A percentile compares a stretch with the other conserved stretches of the same genome.
These are phyloP conservation scores for Pittosporum tobira DNA, from an alignment of 129 eudicot species.

Conservation along the genomic window DNA sequence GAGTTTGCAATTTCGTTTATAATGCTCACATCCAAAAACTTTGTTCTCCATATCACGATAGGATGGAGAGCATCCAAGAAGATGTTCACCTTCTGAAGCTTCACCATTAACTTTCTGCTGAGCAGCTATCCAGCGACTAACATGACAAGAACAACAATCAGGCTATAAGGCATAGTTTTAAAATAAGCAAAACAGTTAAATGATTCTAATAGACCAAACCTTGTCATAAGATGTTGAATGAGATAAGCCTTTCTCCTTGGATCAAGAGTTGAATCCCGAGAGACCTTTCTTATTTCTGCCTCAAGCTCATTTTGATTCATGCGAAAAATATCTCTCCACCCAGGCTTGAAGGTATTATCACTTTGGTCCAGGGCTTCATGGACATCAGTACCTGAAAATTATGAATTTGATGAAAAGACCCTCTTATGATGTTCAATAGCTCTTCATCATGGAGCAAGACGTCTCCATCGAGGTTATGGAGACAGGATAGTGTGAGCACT, in stretches of 20 bases:
- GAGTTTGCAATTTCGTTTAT: constrained; percentile 43
- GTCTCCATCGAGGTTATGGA: not conserved
- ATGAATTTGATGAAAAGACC: not conserved
- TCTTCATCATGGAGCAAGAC: not conserved
- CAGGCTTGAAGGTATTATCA: constrained; percentile 45
- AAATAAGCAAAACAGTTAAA: not conserved
- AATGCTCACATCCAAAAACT: constrained; percentile 43
- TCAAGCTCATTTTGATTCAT: constrained; percentile 50
- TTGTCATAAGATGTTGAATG: constrained; percentile 42
- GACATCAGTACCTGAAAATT: constrained; percentile 15
- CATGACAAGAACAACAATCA: not conserved
- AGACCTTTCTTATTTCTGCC: constrained; percentile 40
- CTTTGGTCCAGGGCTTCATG: constrained; percentile 25
- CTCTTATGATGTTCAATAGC: not conserved
- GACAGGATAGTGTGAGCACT: not conserved
- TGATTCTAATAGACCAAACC: constrained; percentile 13
- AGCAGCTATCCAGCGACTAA: constrained; percentile 50
- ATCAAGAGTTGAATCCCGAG: constrained; percentile 38
- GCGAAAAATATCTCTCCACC: constrained; percentile 47
- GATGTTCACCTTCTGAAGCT: constrained; percentile 16
- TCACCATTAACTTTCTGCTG: constrained; percentile 31
- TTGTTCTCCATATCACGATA: constrained; percentile 29
- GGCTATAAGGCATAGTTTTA: not conserved
- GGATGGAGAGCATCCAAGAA: constrained; percentile 30
- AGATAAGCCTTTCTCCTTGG: constrained; percentile 41